These are phyloP conservation scores for Diaporthe citri DNA, from an alignment of 2,329 filamentous ascomycete genomes.

Conservation along the genomic window DNA sequence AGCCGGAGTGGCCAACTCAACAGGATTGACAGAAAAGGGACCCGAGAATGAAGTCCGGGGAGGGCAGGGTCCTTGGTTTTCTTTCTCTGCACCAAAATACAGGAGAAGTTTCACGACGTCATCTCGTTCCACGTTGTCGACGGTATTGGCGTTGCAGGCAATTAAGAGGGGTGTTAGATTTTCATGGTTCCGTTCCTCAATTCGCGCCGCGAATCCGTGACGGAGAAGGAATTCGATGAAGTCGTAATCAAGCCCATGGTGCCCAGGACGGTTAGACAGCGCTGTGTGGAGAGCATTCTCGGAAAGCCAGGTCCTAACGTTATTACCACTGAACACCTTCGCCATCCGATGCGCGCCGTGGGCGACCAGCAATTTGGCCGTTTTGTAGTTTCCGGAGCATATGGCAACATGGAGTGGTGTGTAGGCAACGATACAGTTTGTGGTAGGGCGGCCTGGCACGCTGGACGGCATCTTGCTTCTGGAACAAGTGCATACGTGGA, in stretches of 20 bases:
- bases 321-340: neutral
- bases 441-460: rapidly evolving
- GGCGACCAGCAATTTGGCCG: neutral
- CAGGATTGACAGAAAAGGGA: too few relatives aligned
- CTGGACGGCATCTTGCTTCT: neutral
- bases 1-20: neutral
- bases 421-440: neutral
- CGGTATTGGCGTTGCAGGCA: neutral
- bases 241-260: neutral
- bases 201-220: neutral
- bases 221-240: slow-evolving; percentile 1
- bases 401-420: slow-evolving; percentile 9
- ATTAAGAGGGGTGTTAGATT: neutral
- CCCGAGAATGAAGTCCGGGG: neutral
- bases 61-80: neutral
- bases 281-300: neutral
- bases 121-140: neutral
- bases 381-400: neutral
- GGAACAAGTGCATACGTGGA: neutral
- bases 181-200: neutral
- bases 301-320: neutral
- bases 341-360: neutral
- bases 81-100: neutral
- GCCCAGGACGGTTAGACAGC: neutral
- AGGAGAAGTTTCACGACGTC: neutral